These are phyloP conservation scores for Dothistroma septosporum DNA, from an alignment of 2,329 filamentous ascomycete genomes.

Conservation along the genomic window DNA sequence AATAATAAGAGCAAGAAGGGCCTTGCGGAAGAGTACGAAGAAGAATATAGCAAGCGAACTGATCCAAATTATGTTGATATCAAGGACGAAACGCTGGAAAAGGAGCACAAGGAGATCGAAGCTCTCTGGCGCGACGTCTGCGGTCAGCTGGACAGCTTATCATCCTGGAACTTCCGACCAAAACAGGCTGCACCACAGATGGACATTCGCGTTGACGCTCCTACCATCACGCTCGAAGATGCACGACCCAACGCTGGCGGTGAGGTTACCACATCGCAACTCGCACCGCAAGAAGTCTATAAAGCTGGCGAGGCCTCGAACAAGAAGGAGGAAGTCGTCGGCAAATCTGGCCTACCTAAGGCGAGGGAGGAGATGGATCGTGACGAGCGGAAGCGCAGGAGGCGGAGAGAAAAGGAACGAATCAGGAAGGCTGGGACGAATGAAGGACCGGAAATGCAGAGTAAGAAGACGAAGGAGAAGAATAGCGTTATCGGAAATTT, in stretches of 20 bases:
- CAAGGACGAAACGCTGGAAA: conserved; percentile 74
- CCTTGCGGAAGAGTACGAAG: conserved; percentile 89
- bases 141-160: conserved; percentile 78
- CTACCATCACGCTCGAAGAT: conserved; percentile 92
- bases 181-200: conserved; percentile 77
- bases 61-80: conserved; percentile 79
- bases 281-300: conserved; percentile 95
- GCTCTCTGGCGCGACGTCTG: conserved; percentile 77
- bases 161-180: conserved; percentile 92
- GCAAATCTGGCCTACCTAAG: conserved; percentile 70
- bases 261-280: conserved; percentile 65
- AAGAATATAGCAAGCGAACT: conserved; percentile 74
- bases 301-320: conserved; percentile 61
- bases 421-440: conserved; percentile 62
- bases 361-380: conserved; percentile 81
- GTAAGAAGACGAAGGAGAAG: conserved; percentile 56
- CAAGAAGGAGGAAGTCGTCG: conserved; percentile 64
- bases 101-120: conserved; percentile 72
- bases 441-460: conserved; percentile 38
- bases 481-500: conserved; percentile 61
- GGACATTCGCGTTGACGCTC: conserved; percentile 82
- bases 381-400: conserved; percentile 73
- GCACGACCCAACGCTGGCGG: conserved; percentile 79
- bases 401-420: conserved; percentile 72
- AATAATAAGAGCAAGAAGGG: conserved; percentile 84